Percentiles rank a stretch among this genome's conserved stretches.
phyloP scores from a whole-genome alignment of 495 filamentous ascomycete genomes.

The Aspergillus sparsus region DNA sequence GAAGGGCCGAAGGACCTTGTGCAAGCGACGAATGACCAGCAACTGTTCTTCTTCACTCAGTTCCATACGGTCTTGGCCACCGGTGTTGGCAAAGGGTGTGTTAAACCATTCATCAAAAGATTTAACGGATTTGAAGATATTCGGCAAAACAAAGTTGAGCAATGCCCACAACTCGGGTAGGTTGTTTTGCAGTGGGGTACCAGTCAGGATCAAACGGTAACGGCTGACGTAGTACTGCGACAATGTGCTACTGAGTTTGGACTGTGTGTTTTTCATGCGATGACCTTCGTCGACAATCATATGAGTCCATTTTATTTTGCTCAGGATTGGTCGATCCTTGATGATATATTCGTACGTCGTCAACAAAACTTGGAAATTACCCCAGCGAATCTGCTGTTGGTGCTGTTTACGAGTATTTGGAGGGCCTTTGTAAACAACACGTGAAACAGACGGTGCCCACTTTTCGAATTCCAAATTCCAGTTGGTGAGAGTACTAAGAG shows the following conservation, averaged over 20 bases:
- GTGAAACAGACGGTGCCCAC: conserved; percentile 85
- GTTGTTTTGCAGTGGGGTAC: conserved; percentile 97
- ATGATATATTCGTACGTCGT: conserved; percentile 99
- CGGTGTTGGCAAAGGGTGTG: conserved; percentile 97
- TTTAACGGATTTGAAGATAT: conserved; percentile 99
- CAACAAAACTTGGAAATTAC: conserved; percentile 91
- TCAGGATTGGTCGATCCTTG: conserved; percentile 90
- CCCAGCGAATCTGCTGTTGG: conserved; percentile 90
- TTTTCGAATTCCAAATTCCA: conserved; percentile 99
- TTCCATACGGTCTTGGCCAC: conserved; percentile 97
- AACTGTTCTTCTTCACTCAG: conserved; percentile 98
- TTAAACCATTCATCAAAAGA: conserved; percentile 99
- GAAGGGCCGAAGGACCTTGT: conserved; percentile 97
- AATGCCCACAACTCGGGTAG: conserved; percentile 94
- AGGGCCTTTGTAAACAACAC: conserved; percentile 95
- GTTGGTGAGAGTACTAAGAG: conserved; percentile 93
- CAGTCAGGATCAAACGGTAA: conserved; percentile 94
- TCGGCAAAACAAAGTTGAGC: conserved; percentile 96
- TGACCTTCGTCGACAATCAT: conserved; percentile 99
- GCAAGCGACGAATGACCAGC: conserved; percentile 95
- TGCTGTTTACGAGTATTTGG: conserved; percentile 86
- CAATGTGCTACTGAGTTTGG: conserved; percentile 92
- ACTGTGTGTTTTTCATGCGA: conserved; percentile 99
- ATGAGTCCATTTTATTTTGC: conserved; percentile 98
- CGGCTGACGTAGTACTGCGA: conserved; percentile 92